Percentiles rank a stretch among this genome's conserved stretches.
Evolutionary conservation across 345 rosid genomes (phyloP).

Genomic region (Bruguiera sexangula): DNA sequence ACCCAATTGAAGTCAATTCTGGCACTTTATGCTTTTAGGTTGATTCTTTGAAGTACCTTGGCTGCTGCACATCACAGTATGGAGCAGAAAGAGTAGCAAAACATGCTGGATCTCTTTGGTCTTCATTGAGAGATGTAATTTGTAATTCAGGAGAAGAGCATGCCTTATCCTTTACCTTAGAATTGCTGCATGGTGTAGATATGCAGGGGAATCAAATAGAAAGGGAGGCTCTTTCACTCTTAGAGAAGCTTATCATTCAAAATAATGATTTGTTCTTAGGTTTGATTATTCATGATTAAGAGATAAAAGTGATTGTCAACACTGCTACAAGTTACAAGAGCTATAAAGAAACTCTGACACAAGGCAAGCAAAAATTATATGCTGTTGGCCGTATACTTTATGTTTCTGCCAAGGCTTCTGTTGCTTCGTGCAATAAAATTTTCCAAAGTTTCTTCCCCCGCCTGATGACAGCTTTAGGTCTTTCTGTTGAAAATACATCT

Average conservation of each 20-base stretch:
- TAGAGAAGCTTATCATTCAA: constrained; percentile 54
- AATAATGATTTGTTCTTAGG: constrained; percentile 43
- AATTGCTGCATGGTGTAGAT: constrained; percentile 42
- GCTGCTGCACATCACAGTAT: constrained; percentile 54
- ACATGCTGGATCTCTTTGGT: constrained; percentile 68
- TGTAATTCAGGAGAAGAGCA: constrained; percentile 44
- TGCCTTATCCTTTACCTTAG: constrained; percentile 37
- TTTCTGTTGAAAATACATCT: constrained; percentile 33
- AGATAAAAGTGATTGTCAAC: constrained; percentile 49
- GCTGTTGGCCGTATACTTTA: constrained; percentile 60
- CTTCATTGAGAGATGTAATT: constrained; percentile 57
- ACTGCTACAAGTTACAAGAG: constrained; percentile 40
- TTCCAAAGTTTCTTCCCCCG: constrained; percentile 50
- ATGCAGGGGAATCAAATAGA: constrained; percentile 46
- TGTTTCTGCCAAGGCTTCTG: constrained; percentile 61
- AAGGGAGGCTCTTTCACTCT: constrained; percentile 55
- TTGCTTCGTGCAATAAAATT: constrained; percentile 56
- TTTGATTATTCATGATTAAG: constrained; percentile 54
- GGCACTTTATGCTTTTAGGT: constrained; percentile 41
- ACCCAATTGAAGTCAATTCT: background rate
- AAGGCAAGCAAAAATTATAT: constrained; percentile 54
- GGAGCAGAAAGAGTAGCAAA: constrained; percentile 61
- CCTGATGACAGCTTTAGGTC: constrained; percentile 55
- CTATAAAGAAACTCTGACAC: constrained; percentile 42
- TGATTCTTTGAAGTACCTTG: constrained; percentile 82